Evolutionary conservation across 23 red algal genomes (phyloP), one percentile per base, ranked within the genome.

Genomic region (Pyropia haitanensis): DNA sequence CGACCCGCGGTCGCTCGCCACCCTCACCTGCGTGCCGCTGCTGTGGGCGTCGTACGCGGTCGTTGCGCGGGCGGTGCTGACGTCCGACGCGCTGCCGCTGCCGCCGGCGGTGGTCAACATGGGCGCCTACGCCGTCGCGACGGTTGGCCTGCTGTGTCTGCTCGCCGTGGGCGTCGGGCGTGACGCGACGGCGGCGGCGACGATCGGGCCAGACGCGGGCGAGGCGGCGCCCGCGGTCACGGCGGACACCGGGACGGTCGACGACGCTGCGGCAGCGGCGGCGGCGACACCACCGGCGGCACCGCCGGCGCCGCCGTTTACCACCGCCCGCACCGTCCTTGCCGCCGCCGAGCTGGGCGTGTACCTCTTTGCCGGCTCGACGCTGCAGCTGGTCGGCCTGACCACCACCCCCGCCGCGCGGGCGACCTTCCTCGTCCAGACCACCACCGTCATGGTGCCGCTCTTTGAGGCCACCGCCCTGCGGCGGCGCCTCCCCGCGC

Each of bases 381-480:
- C 49, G 33, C 34, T 85, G 18, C 64, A 85, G 33, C 39, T 90
- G 46, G 44, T 17, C 19, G 53, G 73, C 20, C 53, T 90, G 25
- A 53, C 64, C 57, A 49, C 27, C 51, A 90, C 85, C 2, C 50
- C 74, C 29, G 73, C 84, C 28, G 34, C 84, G 49, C 62, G 84
- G 14, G 46, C 74, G 18, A 63, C 73, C 32, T 64, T 90, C 19
- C 60, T 90, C 15, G 58, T 80, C 31, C 85, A 90, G 60, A 49
- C 78, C 2, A 80, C 63, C 19, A 90, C 85, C 8, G 74, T 81
- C 29, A 25, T 90, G 14, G 85, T 90, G 22, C 85, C 85, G 15
- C 3, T 67, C 19, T 27, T 66, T 14, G 51, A 15, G 10, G 25
- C 16, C 39, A 46, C 39, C 15, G 31, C 30, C 14, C 71, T 80